Evolutionary conservation across 805 yeast genomes (phyloP).

Genomic region (Kockiozyma suomiensis): DNA sequence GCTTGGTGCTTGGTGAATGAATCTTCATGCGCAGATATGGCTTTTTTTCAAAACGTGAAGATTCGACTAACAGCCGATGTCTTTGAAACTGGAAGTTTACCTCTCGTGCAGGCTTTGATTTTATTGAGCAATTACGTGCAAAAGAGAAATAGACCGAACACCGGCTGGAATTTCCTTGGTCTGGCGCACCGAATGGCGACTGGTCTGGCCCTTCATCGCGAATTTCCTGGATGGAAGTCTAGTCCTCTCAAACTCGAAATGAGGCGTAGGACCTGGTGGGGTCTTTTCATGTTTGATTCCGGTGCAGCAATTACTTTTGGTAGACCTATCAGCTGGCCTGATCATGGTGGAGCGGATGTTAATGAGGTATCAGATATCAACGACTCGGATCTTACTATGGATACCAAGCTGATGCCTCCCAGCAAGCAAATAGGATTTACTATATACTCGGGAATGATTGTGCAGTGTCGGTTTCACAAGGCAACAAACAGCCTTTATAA

Average conservation of each 20-base stretch:
- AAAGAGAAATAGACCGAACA: slow-evolving; percentile 65
- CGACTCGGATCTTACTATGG: slow-evolving; percentile 46
- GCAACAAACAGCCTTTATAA: slow-evolving; percentile 55
- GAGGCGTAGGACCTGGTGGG: slow-evolving; percentile 70
- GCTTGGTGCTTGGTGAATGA: slow-evolving; percentile 68
- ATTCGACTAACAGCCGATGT: slow-evolving; percentile 50
- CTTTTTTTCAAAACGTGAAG: slow-evolving; percentile 60
- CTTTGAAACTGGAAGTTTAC: slow-evolving; percentile 62
- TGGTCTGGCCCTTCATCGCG: slow-evolving; percentile 64
- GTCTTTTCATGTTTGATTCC: slow-evolving; percentile 62
- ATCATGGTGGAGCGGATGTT: slow-evolving; percentile 52
- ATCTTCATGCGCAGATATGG: slow-evolving; percentile 52
- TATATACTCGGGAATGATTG: slow-evolving; percentile 59
- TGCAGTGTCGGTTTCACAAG: slow-evolving; percentile 55
- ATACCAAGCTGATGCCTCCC: slow-evolving; percentile 36
- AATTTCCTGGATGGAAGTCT: slow-evolving; percentile 49
- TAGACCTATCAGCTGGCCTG: slow-evolving; percentile 60
- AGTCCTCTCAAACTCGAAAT: slow-evolving; percentile 54
- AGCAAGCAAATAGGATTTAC: slow-evolving; percentile 48
- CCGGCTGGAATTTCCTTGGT: slow-evolving; percentile 70
- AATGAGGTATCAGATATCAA: slow-evolving; percentile 54
- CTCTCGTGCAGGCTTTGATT: slow-evolving; percentile 56
- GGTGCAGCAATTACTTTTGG: slow-evolving; percentile 68
- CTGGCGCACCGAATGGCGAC: slow-evolving; percentile 67
- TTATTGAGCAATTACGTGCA: slow-evolving; percentile 63